phyloP scores from a whole-genome alignment of 805 yeast species.

The Barnettozyma wickerhamii region DNA sequence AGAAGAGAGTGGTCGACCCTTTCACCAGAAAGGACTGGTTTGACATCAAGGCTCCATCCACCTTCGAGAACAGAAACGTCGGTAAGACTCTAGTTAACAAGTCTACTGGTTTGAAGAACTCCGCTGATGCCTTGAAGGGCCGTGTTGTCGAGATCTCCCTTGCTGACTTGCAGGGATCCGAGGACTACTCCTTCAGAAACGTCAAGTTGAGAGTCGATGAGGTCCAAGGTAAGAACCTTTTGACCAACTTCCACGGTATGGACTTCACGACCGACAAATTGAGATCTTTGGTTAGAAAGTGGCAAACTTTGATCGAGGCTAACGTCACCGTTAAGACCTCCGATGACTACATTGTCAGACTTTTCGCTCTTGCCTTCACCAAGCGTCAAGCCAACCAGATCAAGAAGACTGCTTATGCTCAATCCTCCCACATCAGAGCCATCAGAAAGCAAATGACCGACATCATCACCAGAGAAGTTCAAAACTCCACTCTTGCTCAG shows the following conservation, averaged over 20 bases:
- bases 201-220: constrained; percentile 97
- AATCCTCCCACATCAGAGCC: constrained; percentile 94
- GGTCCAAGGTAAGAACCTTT: constrained; percentile 97
- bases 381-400: constrained; percentile 95
- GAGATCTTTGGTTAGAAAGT: constrained; percentile 96
- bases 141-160: constrained; percentile 93
- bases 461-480: constrained; percentile 94
- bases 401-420: constrained; percentile 97
- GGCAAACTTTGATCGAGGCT: constrained; percentile 98
- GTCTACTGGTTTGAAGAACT: constrained; percentile 96
- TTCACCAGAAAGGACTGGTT: constrained; percentile 99
- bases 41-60: constrained; percentile 97
- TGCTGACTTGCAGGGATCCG: constrained; percentile 98
- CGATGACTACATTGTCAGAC: constrained; percentile 95
- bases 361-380: constrained; percentile 98
- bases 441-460: constrained; percentile 96
- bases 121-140: constrained; percentile 97
- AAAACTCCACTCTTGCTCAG: constrained; percentile 93
- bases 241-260: constrained; percentile 99
- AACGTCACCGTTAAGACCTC: constrained; percentile 97
- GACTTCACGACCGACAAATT: constrained; percentile 98
- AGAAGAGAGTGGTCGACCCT: constrained; percentile 99
- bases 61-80: constrained; percentile 97
- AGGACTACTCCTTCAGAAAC: constrained; percentile 98
- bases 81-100: constrained; percentile 99